Evolutionary conservation across 495 filamentous ascomycete genomes (phyloP).

Genomic region (Penicillium crystallinum): DNA sequence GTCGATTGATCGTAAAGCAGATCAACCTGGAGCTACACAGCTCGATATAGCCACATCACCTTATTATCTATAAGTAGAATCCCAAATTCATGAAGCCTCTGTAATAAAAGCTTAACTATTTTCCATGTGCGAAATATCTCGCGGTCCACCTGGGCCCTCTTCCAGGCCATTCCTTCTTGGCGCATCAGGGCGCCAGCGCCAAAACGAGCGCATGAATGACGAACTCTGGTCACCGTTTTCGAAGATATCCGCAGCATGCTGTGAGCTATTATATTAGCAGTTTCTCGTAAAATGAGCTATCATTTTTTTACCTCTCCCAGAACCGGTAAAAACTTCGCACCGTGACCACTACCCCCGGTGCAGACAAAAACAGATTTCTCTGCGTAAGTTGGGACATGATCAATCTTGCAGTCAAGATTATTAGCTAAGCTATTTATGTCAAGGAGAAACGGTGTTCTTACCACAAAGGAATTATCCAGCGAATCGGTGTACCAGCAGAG

Average conservation of each 20-base stretch:
- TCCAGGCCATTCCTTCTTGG: slow-evolving; percentile 16
- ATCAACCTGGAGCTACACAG: not conserved
- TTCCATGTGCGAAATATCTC: slow-evolving; percentile 8
- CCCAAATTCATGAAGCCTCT: no score
- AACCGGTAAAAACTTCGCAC: slow-evolving; percentile 19
- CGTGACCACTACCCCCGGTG: slow-evolving; percentile 20
- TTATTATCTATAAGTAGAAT: no score
- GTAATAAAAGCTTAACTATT: not conserved
- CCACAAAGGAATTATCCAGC: slow-evolving; percentile 19
- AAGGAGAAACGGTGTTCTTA: not conserved
- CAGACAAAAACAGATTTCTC: slow-evolving; percentile 18
- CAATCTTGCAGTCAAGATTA: slow-evolving; percentile 4
- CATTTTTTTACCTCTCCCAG: slow-evolving; percentile 10
- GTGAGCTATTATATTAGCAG: not conserved
- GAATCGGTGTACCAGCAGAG: slow-evolving; percentile 23
- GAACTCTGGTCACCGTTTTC: slow-evolving; percentile 11
- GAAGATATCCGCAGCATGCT: slow-evolving; percentile 20
- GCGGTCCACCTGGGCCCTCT: slow-evolving; percentile 12
- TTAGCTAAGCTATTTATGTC: not conserved
- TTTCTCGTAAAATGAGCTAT: not conserved
- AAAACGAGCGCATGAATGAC: slow-evolving; percentile 17
- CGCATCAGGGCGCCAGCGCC: slow-evolving; percentile 13
- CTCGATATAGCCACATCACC: no score
- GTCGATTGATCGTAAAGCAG: not conserved
- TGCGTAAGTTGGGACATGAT: slow-evolving; percentile 12